A percentile compares a stretch with the other conserved stretches of the same genome.
Evolutionary conservation across 1,284 basidiomycete species (phyloP).

Genomic region (Heterobasidion occidentale): DNA sequence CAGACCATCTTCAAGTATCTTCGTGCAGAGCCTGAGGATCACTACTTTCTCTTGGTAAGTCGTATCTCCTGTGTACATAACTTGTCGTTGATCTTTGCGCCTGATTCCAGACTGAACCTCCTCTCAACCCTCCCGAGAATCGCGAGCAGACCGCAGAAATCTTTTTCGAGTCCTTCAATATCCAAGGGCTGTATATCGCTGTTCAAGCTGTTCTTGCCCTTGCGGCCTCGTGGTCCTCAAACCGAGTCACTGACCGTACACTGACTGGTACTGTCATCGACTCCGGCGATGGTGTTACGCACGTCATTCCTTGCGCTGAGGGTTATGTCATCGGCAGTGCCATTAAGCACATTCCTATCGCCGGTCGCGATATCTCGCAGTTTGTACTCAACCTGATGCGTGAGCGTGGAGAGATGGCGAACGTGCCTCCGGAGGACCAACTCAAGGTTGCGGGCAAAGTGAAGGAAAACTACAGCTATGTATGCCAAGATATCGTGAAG

Average conservation of each 20-base stretch:
- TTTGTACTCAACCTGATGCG: slow-evolving; percentile 96
- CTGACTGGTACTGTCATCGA: slow-evolving; percentile 98
- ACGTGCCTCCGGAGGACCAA: slow-evolving; percentile 96
- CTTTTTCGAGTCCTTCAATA: slow-evolving; percentile 99
- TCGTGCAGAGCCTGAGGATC: slow-evolving; percentile 97
- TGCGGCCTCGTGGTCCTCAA: slow-evolving; percentile 95
- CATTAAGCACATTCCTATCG: slow-evolving; percentile 99
- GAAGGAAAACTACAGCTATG: slow-evolving; percentile 98
- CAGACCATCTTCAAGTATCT: slow-evolving; percentile 99
- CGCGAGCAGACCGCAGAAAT: slow-evolving; percentile 99
- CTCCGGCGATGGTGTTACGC: slow-evolving; percentile 98
- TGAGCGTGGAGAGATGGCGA: slow-evolving; percentile 87
- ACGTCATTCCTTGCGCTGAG: slow-evolving; percentile 94
- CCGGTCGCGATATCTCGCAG: slow-evolving; percentile 94
- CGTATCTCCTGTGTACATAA: neutral
- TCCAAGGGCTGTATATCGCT: slow-evolving; percentile 96
- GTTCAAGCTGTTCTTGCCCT: slow-evolving; percentile 99
- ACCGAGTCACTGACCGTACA: slow-evolving; percentile 87
- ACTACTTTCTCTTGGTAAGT: slow-evolving; percentile 93
- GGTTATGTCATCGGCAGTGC: slow-evolving; percentile 99
- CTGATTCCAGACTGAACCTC: slow-evolving; percentile 82
- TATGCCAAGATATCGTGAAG: slow-evolving; percentile 98
- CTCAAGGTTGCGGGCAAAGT: slow-evolving; percentile 88
- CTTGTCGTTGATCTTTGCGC: slow-evolving; percentile 3
- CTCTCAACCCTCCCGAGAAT: slow-evolving; percentile 97